Base-by-base conservation (phyloP, 345 rosid species). In the Populus simonii region DNA sequence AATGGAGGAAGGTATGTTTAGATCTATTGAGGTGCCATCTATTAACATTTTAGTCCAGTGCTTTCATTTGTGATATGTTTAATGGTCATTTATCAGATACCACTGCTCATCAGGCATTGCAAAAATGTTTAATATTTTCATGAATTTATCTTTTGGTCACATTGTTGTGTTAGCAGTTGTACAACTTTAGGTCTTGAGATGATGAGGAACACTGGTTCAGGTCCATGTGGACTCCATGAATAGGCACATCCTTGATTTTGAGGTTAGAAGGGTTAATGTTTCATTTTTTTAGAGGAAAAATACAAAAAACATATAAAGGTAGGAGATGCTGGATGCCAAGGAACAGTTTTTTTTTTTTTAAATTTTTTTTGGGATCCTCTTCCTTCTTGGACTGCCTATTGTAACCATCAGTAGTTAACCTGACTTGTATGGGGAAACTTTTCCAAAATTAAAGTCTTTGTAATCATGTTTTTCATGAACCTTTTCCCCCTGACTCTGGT, bases 1-100 rank as follows among this genome's bases (percentile, higher is more conserved):
- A 92, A 88, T 47, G 99, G 97, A 80, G 82, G 85, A 80, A 91
- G 98, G 99, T 93, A 85, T 66, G 17, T 10, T 35, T 79, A n/a
- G 59, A 35, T 76, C 81, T 43, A 22, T 55, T 18, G 35, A 45
- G 36, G 18, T 76, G 25, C 11, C 18, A 6, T 63, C 71, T 76
- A 43, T 36, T 22, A 8, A 45, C 35, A 47, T 47, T 47, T 47
- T 47, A n/a, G 31, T 36, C 35, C 38, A 71, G 65, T 73, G 49
- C 76, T 20, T 45, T 43, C 43, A 43, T 39, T 43, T 45, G 66
- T n/a, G 73, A 9, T 38, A 29, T 73, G 70, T 47, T 68, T 63
- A 59, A 31, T 5, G 68, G 18, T 29, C 22, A 72, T 57, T n/a
- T 31, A 23, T 47, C 27, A 41, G 20, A 23, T 23, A 63, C 51